phyloP scores from a whole-genome alignment of 805 yeast species.

The Metschnikowia borealis region DNA sequence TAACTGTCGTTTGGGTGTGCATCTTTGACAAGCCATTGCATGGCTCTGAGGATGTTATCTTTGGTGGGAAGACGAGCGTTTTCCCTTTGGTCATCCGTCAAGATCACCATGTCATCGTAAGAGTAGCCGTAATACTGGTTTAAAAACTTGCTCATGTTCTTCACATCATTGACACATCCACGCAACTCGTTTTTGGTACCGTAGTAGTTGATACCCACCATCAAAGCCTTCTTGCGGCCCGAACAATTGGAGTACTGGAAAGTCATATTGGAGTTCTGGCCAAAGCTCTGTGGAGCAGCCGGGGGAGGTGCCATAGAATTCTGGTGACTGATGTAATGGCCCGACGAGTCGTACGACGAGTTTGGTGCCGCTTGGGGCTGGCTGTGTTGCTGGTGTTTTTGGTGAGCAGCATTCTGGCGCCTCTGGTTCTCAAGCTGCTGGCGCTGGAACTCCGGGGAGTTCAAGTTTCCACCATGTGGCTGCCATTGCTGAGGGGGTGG shows the following conservation, averaged over 20 bases:
- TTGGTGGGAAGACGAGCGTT: conserved; percentile 56
- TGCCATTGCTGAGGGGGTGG: conserved; percentile 17
- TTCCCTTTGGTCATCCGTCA: conserved; percentile 52
- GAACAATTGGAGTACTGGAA: conserved; percentile 64
- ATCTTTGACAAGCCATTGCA: conserved; percentile 74
- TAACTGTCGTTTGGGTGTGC: conserved; percentile 76
- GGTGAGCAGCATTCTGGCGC: conserved; percentile 13
- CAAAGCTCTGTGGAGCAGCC: conserved; percentile 34
- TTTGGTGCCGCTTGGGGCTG: conserved; percentile 19
- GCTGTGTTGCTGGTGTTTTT: conserved; percentile 10
- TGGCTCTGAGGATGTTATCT: conserved; percentile 69
- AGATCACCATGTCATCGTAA: conserved; percentile 53
- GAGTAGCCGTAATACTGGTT: conserved; percentile 39
- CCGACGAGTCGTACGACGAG: conserved; percentile 14
- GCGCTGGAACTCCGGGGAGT: conserved; percentile 17
- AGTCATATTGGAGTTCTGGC: conserved; percentile 32
- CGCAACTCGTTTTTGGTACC: conserved; percentile 58
- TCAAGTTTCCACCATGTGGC: conserved; percentile 14
- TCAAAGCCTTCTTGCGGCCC: conserved; percentile 69
- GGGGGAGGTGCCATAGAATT: conserved; percentile 19
- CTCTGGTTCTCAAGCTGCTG: conserved; percentile 17
- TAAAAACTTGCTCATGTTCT: conserved; percentile 47
- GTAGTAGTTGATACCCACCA: conserved; percentile 75
- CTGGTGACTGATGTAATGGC: conserved; percentile 11
- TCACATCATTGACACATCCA: conserved; percentile 80